Evolutionary conservation across 805 yeast species (phyloP).

Genomic region (Hermanozyma aechmeae): DNA sequence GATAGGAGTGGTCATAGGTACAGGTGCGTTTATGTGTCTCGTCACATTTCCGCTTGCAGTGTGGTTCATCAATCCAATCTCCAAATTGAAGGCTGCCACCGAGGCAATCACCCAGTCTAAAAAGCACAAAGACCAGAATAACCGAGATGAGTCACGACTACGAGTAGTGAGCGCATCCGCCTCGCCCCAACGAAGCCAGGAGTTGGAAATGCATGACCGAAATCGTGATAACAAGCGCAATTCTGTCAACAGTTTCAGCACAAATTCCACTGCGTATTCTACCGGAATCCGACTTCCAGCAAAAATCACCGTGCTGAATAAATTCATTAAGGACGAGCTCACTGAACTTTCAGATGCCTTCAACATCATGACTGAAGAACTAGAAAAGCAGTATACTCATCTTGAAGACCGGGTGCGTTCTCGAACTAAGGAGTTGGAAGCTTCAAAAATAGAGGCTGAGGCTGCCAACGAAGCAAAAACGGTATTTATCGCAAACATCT

Average conservation of each 20-base stretch:
- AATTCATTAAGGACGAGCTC: slow-evolving; percentile 70
- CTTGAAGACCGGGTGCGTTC: slow-evolving; percentile 82
- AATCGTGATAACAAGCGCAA: too few species aligned
- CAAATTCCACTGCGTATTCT: slow-evolving; percentile 28
- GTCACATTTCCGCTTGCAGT: slow-evolving; percentile 80
- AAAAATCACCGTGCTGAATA: slow-evolving; percentile 24
- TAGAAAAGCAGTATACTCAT: slow-evolving; percentile 74
- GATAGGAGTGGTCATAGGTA: slow-evolving; percentile 69
- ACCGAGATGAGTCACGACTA: too few species aligned
- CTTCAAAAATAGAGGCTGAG: slow-evolving; percentile 83
- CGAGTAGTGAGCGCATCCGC: too few species aligned
- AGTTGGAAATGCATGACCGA: too few species aligned
- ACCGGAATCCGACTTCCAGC: slow-evolving; percentile 32
- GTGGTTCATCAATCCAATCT: slow-evolving; percentile 76
- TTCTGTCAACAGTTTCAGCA: slow-evolving; percentile 21
- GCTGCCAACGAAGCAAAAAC: slow-evolving; percentile 96
- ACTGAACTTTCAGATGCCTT: slow-evolving; percentile 84
- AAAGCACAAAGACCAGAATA: slow-evolving; percentile 13
- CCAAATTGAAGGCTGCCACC: slow-evolving; percentile 71
- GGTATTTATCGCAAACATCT: slow-evolving; percentile 82
- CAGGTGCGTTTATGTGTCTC: slow-evolving; percentile 64
- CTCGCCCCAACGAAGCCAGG: too few species aligned
- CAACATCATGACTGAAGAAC: slow-evolving; percentile 83
- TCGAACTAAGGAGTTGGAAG: slow-evolving; percentile 81
- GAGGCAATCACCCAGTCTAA: slow-evolving; percentile 51